Evolutionary conservation across 441 rosid species (phyloP).

Genomic region (Gossypium trilobum): DNA sequence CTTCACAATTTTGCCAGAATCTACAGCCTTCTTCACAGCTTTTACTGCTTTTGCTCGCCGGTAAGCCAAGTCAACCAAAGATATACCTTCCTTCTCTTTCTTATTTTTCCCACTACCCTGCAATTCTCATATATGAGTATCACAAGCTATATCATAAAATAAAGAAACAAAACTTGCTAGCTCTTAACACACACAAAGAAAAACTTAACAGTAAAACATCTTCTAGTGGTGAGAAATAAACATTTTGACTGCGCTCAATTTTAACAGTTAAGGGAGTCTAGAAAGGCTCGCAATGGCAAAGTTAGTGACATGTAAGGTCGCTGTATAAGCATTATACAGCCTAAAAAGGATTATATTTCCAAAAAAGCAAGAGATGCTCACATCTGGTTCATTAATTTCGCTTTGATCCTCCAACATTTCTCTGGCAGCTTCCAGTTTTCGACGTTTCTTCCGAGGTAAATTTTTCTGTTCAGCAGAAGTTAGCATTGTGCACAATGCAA

Average conservation of each 20-base stretch:
- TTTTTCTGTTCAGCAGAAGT: conserved; percentile 55
- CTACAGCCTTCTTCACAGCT: conserved; percentile 64
- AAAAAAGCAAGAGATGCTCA: conserved; percentile 18
- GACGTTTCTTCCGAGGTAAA: conserved; percentile 78
- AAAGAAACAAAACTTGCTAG: not conserved
- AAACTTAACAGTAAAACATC: not conserved
- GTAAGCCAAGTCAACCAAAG: conserved; percentile 72
- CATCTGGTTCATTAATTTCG: conserved; percentile 30
- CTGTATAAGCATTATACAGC: not conserved
- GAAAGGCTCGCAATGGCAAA: not conserved
- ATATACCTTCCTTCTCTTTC: conserved; percentile 55
- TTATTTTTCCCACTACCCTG: conserved; percentile 47
- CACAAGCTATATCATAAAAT: not conserved
- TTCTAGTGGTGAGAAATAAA: not conserved
- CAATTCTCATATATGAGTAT: conserved; percentile 10
- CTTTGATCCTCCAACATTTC: conserved; percentile 85
- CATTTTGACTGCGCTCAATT: not conserved
- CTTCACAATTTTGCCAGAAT: conserved; percentile 56
- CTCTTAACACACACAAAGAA: not conserved
- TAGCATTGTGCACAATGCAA: conserved; percentile 3
- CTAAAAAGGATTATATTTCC: not conserved
- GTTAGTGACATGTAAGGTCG: not conserved
- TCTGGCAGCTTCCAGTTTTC: conserved; percentile 89
- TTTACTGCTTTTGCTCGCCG: conserved; percentile 85
- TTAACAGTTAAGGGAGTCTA: not conserved